Percentiles rank a stretch among this genome's conserved stretches.
phyloP scores from a whole-genome alignment of 2,329 filamentous ascomycete species.

The Fusarium concolor region DNA sequence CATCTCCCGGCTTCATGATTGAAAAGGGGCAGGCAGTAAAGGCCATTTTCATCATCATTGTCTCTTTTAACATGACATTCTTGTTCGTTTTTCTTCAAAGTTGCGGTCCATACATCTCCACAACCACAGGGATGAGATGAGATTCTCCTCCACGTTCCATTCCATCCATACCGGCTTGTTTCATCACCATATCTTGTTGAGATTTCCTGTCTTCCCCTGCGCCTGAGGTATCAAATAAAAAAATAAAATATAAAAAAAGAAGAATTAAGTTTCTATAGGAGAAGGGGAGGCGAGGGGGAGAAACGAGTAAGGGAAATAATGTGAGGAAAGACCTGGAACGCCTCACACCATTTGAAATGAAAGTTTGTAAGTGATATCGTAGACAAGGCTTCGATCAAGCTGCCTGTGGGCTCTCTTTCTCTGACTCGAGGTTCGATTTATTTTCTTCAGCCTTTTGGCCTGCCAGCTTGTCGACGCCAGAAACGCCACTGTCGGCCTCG shows the following conservation, averaged over 20 bases:
- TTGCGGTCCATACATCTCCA: neutral
- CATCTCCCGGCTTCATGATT: constrained; percentile 31
- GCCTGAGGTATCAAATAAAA: constrained; percentile 40
- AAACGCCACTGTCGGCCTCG: constrained; percentile 58
- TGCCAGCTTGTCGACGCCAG: constrained; percentile 56
- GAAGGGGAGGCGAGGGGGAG: constrained; percentile 9
- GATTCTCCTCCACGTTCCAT: constrained; percentile 3
- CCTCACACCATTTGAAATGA: constrained; percentile 22
- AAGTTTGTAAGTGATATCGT: constrained; percentile 1
- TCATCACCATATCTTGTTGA: constrained; percentile 25
- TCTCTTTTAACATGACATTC: constrained; percentile 41
- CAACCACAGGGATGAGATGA: constrained; percentile 15
- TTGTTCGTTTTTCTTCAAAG: constrained; percentile 32
- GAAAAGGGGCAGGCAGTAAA: constrained; percentile 33
- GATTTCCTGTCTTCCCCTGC: constrained; percentile 22
- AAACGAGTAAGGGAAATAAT: constrained; percentile 20
- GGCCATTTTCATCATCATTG: constrained; percentile 39
- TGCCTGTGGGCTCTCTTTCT: constrained; percentile 42
- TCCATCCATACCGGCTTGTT: constrained; percentile 6
- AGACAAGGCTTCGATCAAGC: constrained; percentile 35
- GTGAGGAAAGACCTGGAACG: constrained; percentile 33
- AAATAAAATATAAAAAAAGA: constrained; percentile 2
- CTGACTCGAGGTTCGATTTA: constrained; percentile 44
- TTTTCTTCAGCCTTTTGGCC: constrained; percentile 51
- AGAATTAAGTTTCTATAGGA: constrained; percentile 38